Evolutionary conservation across 2,329 filamentous ascomycete genomes (phyloP).

Genomic region (Aureobasidium sp.): DNA sequence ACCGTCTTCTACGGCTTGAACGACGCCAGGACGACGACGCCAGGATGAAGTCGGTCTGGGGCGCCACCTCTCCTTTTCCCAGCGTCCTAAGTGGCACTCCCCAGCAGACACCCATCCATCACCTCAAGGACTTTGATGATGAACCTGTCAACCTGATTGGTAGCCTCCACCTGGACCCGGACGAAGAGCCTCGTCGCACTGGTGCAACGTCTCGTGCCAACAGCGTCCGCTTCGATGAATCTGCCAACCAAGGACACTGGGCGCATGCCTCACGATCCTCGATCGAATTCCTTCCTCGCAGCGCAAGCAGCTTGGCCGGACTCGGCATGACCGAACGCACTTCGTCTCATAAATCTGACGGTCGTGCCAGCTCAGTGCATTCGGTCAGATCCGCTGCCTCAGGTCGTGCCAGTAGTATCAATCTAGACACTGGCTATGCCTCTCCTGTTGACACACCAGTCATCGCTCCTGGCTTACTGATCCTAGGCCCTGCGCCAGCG

Average conservation of each 20-base stretch:
- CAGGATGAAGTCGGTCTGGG: slow-evolving; percentile 78
- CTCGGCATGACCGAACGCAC: slow-evolving; percentile 83
- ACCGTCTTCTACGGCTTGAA: slow-evolving; percentile 55
- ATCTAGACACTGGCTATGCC: slow-evolving; percentile 67
- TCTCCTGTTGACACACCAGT: slow-evolving; percentile 65
- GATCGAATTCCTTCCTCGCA: slow-evolving; percentile 69
- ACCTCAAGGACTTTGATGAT: slow-evolving; percentile 87
- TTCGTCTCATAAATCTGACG: slow-evolving; percentile 91
- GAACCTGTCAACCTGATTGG: slow-evolving; percentile 73
- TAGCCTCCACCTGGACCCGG: slow-evolving; percentile 75
- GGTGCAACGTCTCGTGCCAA: slow-evolving; percentile 89
- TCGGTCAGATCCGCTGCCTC: slow-evolving; percentile 72
- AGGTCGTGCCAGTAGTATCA: slow-evolving; percentile 80
- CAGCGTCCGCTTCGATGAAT: slow-evolving; percentile 96
- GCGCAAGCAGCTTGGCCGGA: slow-evolving; percentile 67
- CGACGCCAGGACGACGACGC: slow-evolving; percentile 57
- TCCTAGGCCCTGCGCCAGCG: slow-evolving; percentile 81
- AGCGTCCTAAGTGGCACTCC: slow-evolving; percentile 73
- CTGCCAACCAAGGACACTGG: slow-evolving; percentile 85
- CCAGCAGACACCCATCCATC: slow-evolving; percentile 71
- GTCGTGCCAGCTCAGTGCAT: slow-evolving; percentile 79
- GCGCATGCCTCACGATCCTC: slow-evolving; percentile 75
- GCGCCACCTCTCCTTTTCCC: slow-evolving; percentile 78
- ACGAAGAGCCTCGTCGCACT: slow-evolving; percentile 77
- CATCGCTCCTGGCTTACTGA: slow-evolving; percentile 75